Evolutionary conservation across 2,329 filamentous ascomycete genomes (phyloP), one percentile per base, ranked within the genome.

Genomic region (Hirsutella minnesotensis): DNA sequence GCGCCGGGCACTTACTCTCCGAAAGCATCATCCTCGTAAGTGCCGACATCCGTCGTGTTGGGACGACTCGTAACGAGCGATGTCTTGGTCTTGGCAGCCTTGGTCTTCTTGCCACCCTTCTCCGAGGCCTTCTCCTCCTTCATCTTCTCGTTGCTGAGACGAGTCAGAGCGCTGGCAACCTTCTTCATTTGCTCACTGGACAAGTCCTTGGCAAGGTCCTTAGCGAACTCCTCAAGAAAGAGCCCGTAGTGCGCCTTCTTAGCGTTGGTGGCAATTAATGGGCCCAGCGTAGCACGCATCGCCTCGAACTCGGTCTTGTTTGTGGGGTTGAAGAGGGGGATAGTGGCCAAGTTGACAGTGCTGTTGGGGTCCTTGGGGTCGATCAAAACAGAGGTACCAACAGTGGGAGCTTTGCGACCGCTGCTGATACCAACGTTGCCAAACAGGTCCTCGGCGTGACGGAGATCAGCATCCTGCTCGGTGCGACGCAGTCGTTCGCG

Each of bases 171-270:
- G 63, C 85, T 94, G 12, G 87, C 79, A 51, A 95, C 78, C 74
- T 96, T 96, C 77, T 96, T 95, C 67, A 96, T 89, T 68, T 96
- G 88, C 44, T 92, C 83, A 60, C 86, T 94, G 13, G 84, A 81
- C 51, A 98, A 66, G 22, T 95, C 89, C 66, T 88, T 89, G 54
- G 81, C 78, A 37, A 96, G 75, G 57, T 86, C 80, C 72, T 94
- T 95, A 50, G 77, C 67, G 57, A 98, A 92, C 57, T 96, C 92
- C 62, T 90, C 85, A 44, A 94, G 72, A 73, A 95, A 96, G 36
- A 94, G 67, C 27, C 78, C 67, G 66, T 96, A 98, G 53, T 95
- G 88, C 1, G 87, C 77, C 70, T 95, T 95, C 74, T 90, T 94
- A 47, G 72, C 65, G 66, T 88, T 87, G 49, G 67, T 69, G 34